phyloP scores from a whole-genome alignment of 345 rosid genomes.

The Pistacia vera region DNA sequence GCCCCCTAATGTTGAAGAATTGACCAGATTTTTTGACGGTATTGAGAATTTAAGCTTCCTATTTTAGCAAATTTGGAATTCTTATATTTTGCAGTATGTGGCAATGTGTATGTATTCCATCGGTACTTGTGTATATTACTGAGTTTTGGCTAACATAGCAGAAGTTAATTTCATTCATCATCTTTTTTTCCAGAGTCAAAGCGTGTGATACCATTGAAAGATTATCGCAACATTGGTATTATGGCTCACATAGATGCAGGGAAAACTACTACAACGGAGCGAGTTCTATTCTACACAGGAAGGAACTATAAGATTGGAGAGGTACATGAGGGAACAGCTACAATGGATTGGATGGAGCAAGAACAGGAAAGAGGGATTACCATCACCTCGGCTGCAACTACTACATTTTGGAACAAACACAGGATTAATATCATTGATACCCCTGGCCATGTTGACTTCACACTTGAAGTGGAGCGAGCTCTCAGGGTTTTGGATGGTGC shows the following conservation, averaged over 20 bases:
- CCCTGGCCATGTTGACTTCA: constrained; percentile 95
- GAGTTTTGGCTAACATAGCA: constrained; percentile 6
- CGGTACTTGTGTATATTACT: constrained; percentile 8
- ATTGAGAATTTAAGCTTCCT: not conserved
- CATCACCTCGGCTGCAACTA: constrained; percentile 95
- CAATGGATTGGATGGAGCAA: constrained; percentile 99
- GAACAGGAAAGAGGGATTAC: constrained; percentile 99
- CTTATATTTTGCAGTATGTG: not conserved
- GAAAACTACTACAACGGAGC: constrained; percentile 94
- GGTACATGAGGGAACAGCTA: constrained; percentile 97
- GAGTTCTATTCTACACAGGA: constrained; percentile 85
- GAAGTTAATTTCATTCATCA: constrained; percentile 5
- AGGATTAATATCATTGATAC: constrained; percentile 96
- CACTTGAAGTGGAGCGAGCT: constrained; percentile 97
- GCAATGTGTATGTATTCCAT: too few relatives aligned
- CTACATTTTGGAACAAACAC: constrained; percentile 89
- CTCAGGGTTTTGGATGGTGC: constrained; percentile 96
- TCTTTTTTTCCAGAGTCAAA: constrained; percentile 48
- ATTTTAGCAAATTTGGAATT: not conserved
- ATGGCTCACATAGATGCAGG: constrained; percentile 99
- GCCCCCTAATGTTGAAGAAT: constrained; percentile 1
- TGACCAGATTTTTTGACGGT: not conserved
- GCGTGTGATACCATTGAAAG: constrained; percentile 72
- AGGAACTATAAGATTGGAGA: constrained; percentile 98
- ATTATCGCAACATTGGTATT: constrained; percentile 92